Evolutionary conservation across 129 eudicot genomes (phyloP), one percentile per base, ranked within the genome.

Genomic region (Kitagawia praeruptora): DNA sequence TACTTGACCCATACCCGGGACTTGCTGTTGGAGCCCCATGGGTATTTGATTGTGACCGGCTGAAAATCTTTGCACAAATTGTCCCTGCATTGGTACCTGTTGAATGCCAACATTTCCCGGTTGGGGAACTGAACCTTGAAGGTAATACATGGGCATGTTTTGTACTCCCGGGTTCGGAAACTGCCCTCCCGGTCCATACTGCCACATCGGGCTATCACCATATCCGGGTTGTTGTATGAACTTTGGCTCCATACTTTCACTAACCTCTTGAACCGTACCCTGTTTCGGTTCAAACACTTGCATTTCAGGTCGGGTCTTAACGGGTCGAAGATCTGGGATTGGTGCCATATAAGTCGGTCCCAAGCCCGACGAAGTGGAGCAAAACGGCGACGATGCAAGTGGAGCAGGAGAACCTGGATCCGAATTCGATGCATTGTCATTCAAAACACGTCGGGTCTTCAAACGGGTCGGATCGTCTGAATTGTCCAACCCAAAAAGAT

Each of bases 401-500:
- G 89, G 93, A 51, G 84, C 86, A 15, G 98, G 98, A 8, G 96
- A 94, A 15, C 93, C 96, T 12, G 98, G 91, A 74, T 92, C 97
- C 25, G 92, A 83, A 25, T n/a, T 61, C 4, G 69, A 61, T 1
- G 80, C 77, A 66, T 61, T 86, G 56, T 93, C 96, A 45, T 77
- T 80, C 37, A 74, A 2, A 4, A 51, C 28, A 7, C 44, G 77
- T 31, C 82, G 82, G 82, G 77, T 80, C 78, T 83, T 84, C 34
- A 83, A 25, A 19, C 80, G 83, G 28, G 72, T 48, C 9, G 88
- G 79, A 58, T 91, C 96, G 56, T 91, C 97, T 1, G 89, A 80
- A 61, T 79, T 87, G 14, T 94, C 98, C 82, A 94, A 49, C 81
- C 98, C 98, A 81, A 94, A 94, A 5, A 91, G 64, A 72, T 94